Percentiles rank a stretch among this genome's conserved stretches.
These are phyloP conservation scores for Apiospora aurea DNA, from an alignment of 2,329 filamentous ascomycete species.

Conservation along the genomic window DNA sequence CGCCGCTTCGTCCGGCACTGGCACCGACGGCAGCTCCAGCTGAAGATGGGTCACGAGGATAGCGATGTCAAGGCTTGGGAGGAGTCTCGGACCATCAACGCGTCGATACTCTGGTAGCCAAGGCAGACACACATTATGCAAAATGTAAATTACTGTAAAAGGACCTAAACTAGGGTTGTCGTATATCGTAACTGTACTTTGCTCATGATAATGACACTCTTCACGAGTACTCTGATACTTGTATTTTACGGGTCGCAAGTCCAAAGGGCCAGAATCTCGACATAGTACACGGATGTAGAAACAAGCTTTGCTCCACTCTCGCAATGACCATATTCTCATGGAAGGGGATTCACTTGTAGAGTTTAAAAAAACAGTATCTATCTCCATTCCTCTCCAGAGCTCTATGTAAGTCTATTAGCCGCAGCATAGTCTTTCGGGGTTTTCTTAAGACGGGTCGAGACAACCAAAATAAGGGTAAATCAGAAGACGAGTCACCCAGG, in stretches of 20 bases:
- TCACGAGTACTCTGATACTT: neutral
- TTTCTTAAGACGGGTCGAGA: neutral
- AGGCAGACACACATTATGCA: neutral
- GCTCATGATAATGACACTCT: neutral
- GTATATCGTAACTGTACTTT: neutral
- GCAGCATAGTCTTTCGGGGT: too few relatives aligned
- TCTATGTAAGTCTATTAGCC: neutral
- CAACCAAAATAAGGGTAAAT: neutral
- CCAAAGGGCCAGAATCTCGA: neutral
- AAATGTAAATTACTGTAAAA: constrained; percentile 14
- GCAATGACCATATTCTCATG: neutral
- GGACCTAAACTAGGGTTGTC: neutral
- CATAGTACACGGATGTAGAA: neutral
- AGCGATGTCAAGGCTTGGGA: constrained; percentile 35
- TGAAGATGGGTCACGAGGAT: constrained; percentile 32
- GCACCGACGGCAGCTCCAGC: constrained; percentile 48
- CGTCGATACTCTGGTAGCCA: constrained; percentile 39
- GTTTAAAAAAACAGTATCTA: neutral
- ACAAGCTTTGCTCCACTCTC: constrained; percentile 4
- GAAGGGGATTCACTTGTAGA: neutral
- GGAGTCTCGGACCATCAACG: constrained; percentile 39
- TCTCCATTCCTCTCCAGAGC: too few relatives aligned
- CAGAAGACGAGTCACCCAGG: neutral
- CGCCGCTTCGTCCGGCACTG: constrained; percentile 55
- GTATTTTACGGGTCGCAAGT: too few relatives aligned